Evolutionary conservation across 2,329 filamentous ascomycete genomes (phyloP), one percentile per base, ranked within the genome.

Genomic region (Rachicladosporium sp.): DNA sequence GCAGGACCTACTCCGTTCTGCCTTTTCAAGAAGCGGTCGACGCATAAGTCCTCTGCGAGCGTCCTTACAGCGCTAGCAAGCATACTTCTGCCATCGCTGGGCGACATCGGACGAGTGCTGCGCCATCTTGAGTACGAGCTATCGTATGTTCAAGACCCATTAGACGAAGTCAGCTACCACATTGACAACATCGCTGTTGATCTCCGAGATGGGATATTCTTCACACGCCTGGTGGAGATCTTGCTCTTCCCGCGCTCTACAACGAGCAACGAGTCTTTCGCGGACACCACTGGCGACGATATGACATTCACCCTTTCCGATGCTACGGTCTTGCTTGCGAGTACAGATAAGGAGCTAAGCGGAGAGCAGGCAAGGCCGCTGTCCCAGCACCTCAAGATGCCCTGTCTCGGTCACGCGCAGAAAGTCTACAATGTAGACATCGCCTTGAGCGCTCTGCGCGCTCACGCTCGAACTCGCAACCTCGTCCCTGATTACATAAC

Each of bases 131-230:
- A 68, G 42, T 80, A 75, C 53, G 64, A 64, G n/a, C 56, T 78
- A 13, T 52, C 54, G 3, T 68, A 74, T 50, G 56, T 64, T 6
- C 76, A 80, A 50, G 66, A 71, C 43, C 66, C 68, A 2, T 61
- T 79, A 4, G 65, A 76, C 44, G 76, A 80, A 54, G 74, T 73
- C 46, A 59, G 64, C 1, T 80, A 76, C 50, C 58, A 59, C 31
- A 69, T 80, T 40, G 59, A 64, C 6, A 80, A 80, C 47, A 62
- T 81, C 15, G 76, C 75, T 1, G 66, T 75, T 7, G 76, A 80
- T 49, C 60, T 80, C 13, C 68, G 76, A 29, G 72, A 80, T 50
- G 76, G 77, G 1, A 65, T 80, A 6, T 59, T 71, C 33, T 55
- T 80, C n/a, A 71, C 72, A 4, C 67, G 71, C 37, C 61, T 79